Evolutionary conservation across 2,329 filamentous ascomycete species (phyloP), one percentile per base, ranked within the genome.

Genomic region (Fusarium sp.): DNA sequence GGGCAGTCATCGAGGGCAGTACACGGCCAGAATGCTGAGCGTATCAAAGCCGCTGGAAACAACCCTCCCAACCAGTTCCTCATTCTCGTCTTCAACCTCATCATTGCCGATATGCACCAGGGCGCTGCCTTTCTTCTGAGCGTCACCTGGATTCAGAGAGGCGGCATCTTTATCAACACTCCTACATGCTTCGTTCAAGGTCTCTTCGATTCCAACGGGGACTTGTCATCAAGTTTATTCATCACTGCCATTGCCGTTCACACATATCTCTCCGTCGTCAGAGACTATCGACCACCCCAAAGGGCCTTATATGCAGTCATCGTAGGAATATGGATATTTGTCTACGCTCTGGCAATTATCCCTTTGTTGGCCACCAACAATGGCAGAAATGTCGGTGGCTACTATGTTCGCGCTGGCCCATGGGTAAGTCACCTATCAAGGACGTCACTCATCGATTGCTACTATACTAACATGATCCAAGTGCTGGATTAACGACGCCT

Each of bases 11-110:
- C 54, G 33, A 56, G 59, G 56, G 46, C 49, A 6, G 62, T 49
- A 16, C 65, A 68, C 20, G 62, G 61, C 29, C 49, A 34, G 20
- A 61, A 42, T 14, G 57, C 54, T 6, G 16, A 51, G 29, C 67
- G 62, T 3, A 58, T 70, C 8, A 33, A 58, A 18, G 57, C 56
- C 29, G 67, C 63, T 14, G 55, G 31, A 14, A 38, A 46, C 29
- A 44, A 50, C 44, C 62, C 67, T 20, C 83, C 83, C 2, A 91
- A 91, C 70, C 90, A 91, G 77, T 90, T 91, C 73, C 82, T 91
- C 34, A 81, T 92, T 2, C 82, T 92, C n/a, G 87, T 92, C 62
- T 87, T 90, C 77, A 91, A 91, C 76, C 84, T 92, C 3, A 80
- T 92, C 13, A 78, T 90, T 40, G 89, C 90, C 63, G 90, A 92